phyloP scores from a whole-genome alignment of 2,329 filamentous ascomycete genomes.

The Macrophomina tecta region DNA sequence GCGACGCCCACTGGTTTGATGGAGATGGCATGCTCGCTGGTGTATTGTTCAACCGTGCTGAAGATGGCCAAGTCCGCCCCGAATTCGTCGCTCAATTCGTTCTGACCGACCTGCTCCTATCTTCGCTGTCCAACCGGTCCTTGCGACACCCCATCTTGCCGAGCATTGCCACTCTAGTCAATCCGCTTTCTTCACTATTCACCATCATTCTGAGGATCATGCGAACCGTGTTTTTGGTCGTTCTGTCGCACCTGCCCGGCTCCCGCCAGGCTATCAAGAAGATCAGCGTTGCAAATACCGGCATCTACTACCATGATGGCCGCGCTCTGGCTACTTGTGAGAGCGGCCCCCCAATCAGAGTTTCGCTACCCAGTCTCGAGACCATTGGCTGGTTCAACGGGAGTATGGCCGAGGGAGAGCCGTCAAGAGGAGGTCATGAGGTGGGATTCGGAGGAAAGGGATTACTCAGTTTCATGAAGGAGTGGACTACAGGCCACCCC shows the following conservation, averaged over 20 bases:
- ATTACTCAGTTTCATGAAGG: slow-evolving; percentile 66
- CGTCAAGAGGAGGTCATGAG: slow-evolving; percentile 39
- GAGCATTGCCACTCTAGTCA: slow-evolving; percentile 70
- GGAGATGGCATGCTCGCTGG: slow-evolving; percentile 77
- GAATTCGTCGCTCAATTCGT: slow-evolving; percentile 74
- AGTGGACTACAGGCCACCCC: slow-evolving; percentile 75
- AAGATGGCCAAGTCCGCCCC: slow-evolving; percentile 55
- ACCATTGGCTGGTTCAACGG: slow-evolving; percentile 76
- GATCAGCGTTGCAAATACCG: slow-evolving; percentile 75
- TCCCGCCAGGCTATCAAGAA: slow-evolving; percentile 65
- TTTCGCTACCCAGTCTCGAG: slow-evolving; percentile 67
- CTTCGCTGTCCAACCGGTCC: slow-evolving; percentile 54
- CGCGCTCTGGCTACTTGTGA: slow-evolving; percentile 73
- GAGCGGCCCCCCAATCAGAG: slow-evolving; percentile 71
- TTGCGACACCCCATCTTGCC: slow-evolving; percentile 66
- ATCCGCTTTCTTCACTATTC: slow-evolving; percentile 61
- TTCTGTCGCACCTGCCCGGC: slow-evolving; percentile 64
- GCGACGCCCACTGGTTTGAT: slow-evolving; percentile 76
- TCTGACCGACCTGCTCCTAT: slow-evolving; percentile 69
- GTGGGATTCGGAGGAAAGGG: slow-evolving; percentile 61
- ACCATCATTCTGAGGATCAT: slow-evolving; percentile 60
- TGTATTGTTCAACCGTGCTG: slow-evolving; percentile 61
- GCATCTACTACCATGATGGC: slow-evolving; percentile 70
- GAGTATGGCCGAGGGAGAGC: slow-evolving; percentile 59
- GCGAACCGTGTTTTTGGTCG: slow-evolving; percentile 62